Evolutionary conservation across 1,284 basidiomycete species (phyloP).

Genomic region (Tilletia setariae): DNA sequence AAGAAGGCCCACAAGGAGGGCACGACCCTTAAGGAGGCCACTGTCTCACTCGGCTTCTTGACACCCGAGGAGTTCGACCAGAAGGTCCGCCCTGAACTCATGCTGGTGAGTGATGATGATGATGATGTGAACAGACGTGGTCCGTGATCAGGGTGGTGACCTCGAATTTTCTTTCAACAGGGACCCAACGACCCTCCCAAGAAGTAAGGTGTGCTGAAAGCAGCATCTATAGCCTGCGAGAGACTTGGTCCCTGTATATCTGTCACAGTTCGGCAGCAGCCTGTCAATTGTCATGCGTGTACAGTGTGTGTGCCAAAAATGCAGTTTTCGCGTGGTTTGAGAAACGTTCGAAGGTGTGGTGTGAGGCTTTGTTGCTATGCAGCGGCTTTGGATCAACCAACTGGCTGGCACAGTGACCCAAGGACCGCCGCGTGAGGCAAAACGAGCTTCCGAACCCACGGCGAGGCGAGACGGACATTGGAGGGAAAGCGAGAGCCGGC

Average conservation of each 20-base stretch:
- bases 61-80: conserved; percentile 89
- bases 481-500: neutral
- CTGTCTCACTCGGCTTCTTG: conserved; percentile 79
- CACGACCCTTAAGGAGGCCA: conserved; percentile 90
- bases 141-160: neutral
- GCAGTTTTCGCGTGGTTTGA: no score
- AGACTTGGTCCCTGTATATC: no score
- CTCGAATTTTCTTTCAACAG: neutral
- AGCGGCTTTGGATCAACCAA: neutral
- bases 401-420: neutral
- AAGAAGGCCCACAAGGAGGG: conserved; percentile 99
- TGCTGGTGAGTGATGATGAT: conserved; percentile 37
- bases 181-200: conserved; percentile 6
- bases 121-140: neutral
- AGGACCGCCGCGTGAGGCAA: neutral
- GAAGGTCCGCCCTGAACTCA: conserved; percentile 84
- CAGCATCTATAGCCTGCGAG: no score
- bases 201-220: neutral
- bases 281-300: no score
- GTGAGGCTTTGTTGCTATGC: neutral
- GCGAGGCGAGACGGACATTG: neutral
- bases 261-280: no score
- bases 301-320: no score
- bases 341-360: neutral
- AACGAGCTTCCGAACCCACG: neutral